Evolutionary conservation across 805 yeast species (phyloP), one percentile per base, ranked within the genome.

Genomic region (Zygosaccharomyces pseudorouxii): DNA sequence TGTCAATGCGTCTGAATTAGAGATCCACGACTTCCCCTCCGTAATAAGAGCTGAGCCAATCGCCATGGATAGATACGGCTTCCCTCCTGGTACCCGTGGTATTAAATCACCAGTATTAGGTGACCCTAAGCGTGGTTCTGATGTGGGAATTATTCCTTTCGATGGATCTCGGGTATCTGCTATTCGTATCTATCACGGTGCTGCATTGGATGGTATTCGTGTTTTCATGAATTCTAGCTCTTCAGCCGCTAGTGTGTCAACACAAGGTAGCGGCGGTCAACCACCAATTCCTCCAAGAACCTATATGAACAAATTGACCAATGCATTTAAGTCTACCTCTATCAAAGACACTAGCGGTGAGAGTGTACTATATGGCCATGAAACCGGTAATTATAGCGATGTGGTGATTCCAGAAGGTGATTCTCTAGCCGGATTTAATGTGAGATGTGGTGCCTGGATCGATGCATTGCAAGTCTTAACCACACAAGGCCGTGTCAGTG

Each of bases 401-500:
- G 76, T 84, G 49, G 63, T 60, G 1, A 57, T 89, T n/a, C 69
- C 70, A 3, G 64, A 63, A 0, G 86, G 81, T 41, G 96, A 92
- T 61, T 50, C 55, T 8, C 70, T 92, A 6, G 63, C 72, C 3
- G 84, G 83, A 22, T 70, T 90, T 47, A 73, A 76, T 38, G 69
- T 89, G 40, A 74, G 95, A 54, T 73, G 80, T 37, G 98, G 98
- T 9, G 81, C 75, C 1, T 93, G 98, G 97, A 72, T 93, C 4
- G 98, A 93, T 71, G 96, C 84, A 1, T 70, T 88, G 19, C 93
- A 86, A 61, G 70, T 93, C 29, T 72, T 81, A 16, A 86, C 95
- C 2, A 71, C 69, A 48, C 61, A 62, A 3, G 85, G 84, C 1
- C 71, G 81, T 51, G 57, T 71, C 1, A 77, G 84, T 35, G 74